Base-by-base conservation (phyloP, 2,329 filamentous ascomycete genomes). In the Aspergillus ruber region DNA sequence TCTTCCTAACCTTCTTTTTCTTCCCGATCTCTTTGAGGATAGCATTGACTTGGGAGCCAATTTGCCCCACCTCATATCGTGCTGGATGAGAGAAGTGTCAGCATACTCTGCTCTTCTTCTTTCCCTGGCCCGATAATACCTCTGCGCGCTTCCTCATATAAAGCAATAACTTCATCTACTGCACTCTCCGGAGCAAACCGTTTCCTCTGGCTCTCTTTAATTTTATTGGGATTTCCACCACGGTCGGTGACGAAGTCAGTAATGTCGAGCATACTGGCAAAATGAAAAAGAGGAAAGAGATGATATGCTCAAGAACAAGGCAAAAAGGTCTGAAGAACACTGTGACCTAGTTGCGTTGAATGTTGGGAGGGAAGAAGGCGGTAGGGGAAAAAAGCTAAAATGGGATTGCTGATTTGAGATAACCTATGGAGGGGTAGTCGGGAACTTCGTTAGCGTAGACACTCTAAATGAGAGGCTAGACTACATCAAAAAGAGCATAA, bases 181-280 rank as follows among this genome's bases (percentile, higher is more conserved):
- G 85, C 76, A 64, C 89, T 86, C 62, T 90, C 87, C 12, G 84
- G 79, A 43, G 88, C 90, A 74, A 83, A 81, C 59, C 93, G 84
- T 65, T 83, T 84, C 59, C 86, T 82, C 73, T 98, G 93, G 55
- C 86, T 93, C 70, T 96, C 89, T 69, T 87, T 86, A 71, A 98
- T 93, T 74, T 84, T 85, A 65, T 95, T 86, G 13, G 90, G 88
- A 73, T 97, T 83, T 59, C 93, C 93, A 57, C 91, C 93, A 60
- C 90, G 86, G 71, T 96, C 89, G 66, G 80, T 72, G 63, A 91
- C 85, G 66, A 91, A 89, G 65, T 90, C 86, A 58, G 80, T 77
- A 47, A 89, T 77, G 74, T 90, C 87, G 57, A 89, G 77, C 85
- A 89, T 89, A 46, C 59, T 70, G 59, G 48, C 40, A 25, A 44